Evolutionary conservation across 345 rosid species (phyloP).

Genomic region (Citrus sp.): DNA sequence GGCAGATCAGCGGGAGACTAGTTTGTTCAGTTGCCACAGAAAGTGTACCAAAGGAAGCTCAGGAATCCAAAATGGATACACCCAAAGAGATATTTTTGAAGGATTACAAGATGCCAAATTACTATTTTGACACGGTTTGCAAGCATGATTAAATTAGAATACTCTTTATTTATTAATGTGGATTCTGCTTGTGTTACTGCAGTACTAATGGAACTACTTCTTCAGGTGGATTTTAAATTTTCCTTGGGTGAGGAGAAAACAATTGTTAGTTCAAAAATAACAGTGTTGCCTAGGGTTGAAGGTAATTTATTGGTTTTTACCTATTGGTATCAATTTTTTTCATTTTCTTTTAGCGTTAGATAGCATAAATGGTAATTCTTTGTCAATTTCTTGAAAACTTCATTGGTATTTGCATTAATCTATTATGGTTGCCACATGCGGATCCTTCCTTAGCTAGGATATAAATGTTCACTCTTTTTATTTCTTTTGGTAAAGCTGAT

Average conservation of each 20-base stretch:
- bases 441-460: neutral
- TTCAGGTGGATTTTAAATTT: conserved; percentile 85
- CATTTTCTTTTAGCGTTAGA: neutral
- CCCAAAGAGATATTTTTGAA: conserved; percentile 92
- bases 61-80: conserved; percentile 72
- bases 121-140: conserved; percentile 79
- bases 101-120: conserved; percentile 89
- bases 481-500: neutral
- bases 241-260: conserved; percentile 92
- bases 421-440: neutral
- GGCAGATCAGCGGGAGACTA: conserved; percentile 44
- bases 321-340: neutral
- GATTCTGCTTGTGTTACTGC: conserved; percentile 13
- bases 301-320: conserved; percentile 38
- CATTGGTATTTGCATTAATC: neutral
- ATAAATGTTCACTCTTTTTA: neutral
- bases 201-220: conserved; percentile 6
- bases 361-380: neutral
- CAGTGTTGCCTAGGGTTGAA: conserved; percentile 70
- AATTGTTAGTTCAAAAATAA: conserved; percentile 75
- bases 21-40: conserved; percentile 80
- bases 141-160: neutral
- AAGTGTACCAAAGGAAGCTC: conserved; percentile 50
- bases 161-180: conserved; percentile 1
- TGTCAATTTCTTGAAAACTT: neutral